Conservation (phyloP, 441 rosid species). For the Rhodomyrtus psidioides region DNA sequence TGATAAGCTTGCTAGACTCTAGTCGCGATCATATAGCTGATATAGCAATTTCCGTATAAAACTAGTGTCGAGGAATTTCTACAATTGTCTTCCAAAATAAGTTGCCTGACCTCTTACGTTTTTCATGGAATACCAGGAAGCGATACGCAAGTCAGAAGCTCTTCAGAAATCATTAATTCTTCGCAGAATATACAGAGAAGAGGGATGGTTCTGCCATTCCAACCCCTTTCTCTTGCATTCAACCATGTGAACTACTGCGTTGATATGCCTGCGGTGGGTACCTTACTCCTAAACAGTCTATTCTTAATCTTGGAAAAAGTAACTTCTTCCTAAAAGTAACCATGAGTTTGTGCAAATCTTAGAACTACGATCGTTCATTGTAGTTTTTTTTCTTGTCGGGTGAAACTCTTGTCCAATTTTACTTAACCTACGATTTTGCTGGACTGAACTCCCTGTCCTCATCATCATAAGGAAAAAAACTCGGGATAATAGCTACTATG, state of each 20-base stretch:
- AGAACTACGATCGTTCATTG: neutral
- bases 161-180: neutral
- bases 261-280: conserved; percentile 83
- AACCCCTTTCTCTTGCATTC: conserved; percentile 78
- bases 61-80: neutral
- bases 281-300: neutral
- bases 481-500: neutral
- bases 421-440: neutral
- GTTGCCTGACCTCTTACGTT: neutral
- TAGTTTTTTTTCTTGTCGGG: neutral
- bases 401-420: neutral
- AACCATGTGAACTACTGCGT: conserved; percentile 71
- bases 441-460: neutral
- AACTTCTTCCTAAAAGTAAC: neutral
- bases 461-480: neutral
- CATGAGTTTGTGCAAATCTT: neutral
- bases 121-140: neutral
- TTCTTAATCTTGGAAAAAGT: neutral
- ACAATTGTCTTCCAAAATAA: neutral
- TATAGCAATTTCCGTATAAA: neutral
- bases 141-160: neutral
- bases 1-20: neutral
- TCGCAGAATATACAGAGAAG: neutral
- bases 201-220: conserved; percentile 90
- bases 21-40: neutral